phyloP scores from a whole-genome alignment of 768 basidiomycete genomes.

The Boletus subparvulus region DNA sequence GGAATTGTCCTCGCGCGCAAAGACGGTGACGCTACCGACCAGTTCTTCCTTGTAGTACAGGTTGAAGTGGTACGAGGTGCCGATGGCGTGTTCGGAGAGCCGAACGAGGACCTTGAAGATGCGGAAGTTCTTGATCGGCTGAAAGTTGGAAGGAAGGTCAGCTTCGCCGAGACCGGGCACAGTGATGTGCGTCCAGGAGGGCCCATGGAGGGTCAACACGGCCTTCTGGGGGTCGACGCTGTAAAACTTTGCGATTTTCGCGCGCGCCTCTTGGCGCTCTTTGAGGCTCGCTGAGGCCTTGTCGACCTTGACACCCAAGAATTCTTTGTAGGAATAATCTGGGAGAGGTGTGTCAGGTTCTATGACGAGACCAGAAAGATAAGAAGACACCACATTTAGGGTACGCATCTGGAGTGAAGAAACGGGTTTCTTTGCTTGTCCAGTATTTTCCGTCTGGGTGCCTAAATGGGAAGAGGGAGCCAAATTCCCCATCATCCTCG shows the following conservation, averaged over 20 bases:
- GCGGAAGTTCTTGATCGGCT: conserved; percentile 23
- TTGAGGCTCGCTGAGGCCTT: conserved; percentile 5
- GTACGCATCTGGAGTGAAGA: conserved; percentile 14
- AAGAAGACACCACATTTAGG: conserved; percentile 20
- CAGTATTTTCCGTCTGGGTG: conserved; percentile 25
- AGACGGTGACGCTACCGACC: conserved; percentile 25
- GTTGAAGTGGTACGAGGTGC: conserved; percentile 25
- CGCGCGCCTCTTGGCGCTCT: conserved; percentile 22
- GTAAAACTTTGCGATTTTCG: conserved; percentile 24
- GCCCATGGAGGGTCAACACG: background rate
- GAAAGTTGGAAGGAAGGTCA: conserved; percentile 15
- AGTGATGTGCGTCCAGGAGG: conserved; percentile 16
- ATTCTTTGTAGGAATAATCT: conserved; percentile 32
- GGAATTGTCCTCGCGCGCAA: conserved; percentile 22
- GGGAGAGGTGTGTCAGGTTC: background rate
- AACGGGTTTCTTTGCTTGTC: conserved; percentile 26
- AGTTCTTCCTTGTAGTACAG: conserved; percentile 17
- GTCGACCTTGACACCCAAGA: conserved; percentile 29
- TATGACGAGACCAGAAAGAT: background rate
- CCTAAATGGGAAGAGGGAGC: conserved; percentile 24
- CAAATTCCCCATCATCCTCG: conserved; percentile 18
- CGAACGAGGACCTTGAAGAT: conserved; percentile 25
- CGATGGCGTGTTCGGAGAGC: conserved; percentile 27
- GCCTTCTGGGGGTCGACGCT: conserved; percentile 20
- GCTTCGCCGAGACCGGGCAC: conserved; percentile 9